These are phyloP conservation scores for Benincasa hispida DNA, from an alignment of 306 rosid genomes.

Conservation along the genomic window DNA sequence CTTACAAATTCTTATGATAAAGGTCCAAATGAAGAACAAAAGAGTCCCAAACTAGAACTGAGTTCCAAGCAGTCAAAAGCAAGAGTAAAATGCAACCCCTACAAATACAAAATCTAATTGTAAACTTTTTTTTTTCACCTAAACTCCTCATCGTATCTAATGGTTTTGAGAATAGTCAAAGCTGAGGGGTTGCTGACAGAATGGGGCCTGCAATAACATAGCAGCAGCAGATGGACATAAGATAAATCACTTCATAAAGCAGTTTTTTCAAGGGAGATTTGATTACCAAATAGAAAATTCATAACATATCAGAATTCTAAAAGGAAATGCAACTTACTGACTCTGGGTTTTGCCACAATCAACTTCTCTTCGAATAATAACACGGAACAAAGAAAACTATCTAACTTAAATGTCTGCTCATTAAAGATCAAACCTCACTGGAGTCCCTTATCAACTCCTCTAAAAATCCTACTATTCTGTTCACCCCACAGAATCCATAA, in stretches of 20 bases:
- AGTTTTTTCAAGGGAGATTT: neutral
- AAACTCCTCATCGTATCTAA: slow-evolving; percentile 21
- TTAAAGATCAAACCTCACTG: no score
- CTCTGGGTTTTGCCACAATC: neutral
- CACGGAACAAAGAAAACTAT: neutral
- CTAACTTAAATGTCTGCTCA: neutral
- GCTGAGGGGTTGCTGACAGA: slow-evolving; percentile 81
- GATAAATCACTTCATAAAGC: neutral
- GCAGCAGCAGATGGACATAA: neutral
- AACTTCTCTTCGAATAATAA: neutral
- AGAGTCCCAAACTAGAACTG: neutral
- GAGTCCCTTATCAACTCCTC: no score
- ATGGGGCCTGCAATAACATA: slow-evolving; percentile 62
- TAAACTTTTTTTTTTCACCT: slow-evolving; percentile 9
- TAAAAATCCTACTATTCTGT: no score
- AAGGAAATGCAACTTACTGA: neutral
- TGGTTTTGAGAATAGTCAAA: slow-evolving; percentile 76
- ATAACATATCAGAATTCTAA: neutral
- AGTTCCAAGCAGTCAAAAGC: neutral
- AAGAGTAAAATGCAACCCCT: neutral
- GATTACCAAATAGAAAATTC: no score
- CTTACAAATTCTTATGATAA: neutral
- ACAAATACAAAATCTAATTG: slow-evolving; percentile 13
- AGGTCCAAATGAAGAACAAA: neutral
- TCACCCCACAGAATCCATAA: no score